Base-by-base conservation (phyloP, 371 early-diverging fungal genomes). In the Paraphysoderma sedebokerense region DNA sequence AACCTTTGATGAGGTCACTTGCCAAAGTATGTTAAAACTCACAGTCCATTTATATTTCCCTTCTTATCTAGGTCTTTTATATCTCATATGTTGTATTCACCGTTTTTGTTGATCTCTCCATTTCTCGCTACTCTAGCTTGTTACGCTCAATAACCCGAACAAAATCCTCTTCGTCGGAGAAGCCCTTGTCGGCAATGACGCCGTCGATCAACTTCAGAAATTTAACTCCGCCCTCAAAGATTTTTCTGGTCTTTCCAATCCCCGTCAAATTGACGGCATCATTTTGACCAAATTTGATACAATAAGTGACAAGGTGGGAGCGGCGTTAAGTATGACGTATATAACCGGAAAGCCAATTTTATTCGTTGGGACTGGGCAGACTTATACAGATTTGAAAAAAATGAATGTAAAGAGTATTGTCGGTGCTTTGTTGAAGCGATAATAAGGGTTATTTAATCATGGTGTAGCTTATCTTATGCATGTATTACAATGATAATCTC, bases 81-180 rank as follows among this genome's bases (percentile, higher is more conserved):
- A 23, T 51, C 15, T 19, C 9, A 24, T 8, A 42, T 45, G 5
- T 17, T 2, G 26, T 22, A 52, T 13, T 36, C 5, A 17, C n/a
- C 19, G 29, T 33, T 17, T 8, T 29, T 35, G 7, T 37, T 9
- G 29, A 28, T 38, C 9, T 33, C 13, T 1, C 5, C 23, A 27
- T 58, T 13, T 5, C 33, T 30, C 12, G 19, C 34, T 33, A 27
- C 38, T 48, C 31, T 54, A 79, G 70, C 68, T 99, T 27, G 95
- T 97, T 6, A 70, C 85, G 17, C 77, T 84, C 17, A 98, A 98
- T 61, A 77, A 80, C 34, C 97, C 98, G 0, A 91, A 98, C 70
- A 95, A 96, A 68, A 86, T 98, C 52, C 72, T 99, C 49, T 99
- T 97, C 76, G 98, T 99, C 8, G 98, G 98, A 34, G 99, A 99